Evolutionary conservation across 139 green algal species (phyloP), one percentile per base, ranked within the genome.

Genomic region (Ettlia oleoabundans): DNA sequence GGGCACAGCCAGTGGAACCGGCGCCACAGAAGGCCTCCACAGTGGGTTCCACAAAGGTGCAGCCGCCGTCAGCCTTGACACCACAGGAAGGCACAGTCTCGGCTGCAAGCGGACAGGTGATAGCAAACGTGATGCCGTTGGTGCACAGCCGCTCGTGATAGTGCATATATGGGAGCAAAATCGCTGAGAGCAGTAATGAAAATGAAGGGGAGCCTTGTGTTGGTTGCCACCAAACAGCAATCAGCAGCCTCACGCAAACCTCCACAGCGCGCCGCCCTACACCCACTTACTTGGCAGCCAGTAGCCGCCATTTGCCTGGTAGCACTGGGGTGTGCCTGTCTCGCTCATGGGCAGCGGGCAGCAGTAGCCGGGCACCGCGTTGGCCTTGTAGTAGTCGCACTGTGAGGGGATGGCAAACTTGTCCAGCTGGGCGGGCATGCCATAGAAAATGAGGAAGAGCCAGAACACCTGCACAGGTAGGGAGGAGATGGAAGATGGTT

Each of bases 371-470:
- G 55, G 21, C 55, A 22, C 18, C 18, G 55, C 28, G 55, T 65
- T 15, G 9, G 55, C 55, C 55, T 65, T 65, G 55, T 32, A 77
- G 9, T 33, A 75, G 67, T 38, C 15, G 80, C 80, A 85, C 58
- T 80, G 30, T 32, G n/a, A 37, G 38, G 71, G 55, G 18, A 74
- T 35, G 26, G 41, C 22, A 47, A 86, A 92, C 55, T 30, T 53
- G 6, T 40, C 35, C 35, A 80, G 53, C 35, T 80, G 8, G 65
- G 80, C 66, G 10, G 94, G 92, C 69, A 90, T 66, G 2, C 83
- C 91, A 69, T 96, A 98, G 58, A 98, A 89, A 66, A 97, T 93
- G 69, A 96, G 84, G 80, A 98, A 90, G 22, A 99, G 90, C 83
- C 95, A 93, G 65, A 95, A 91, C 86, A 55, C 26, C 78, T 88